These are phyloP conservation scores for Hypoxylon sp. DNA, from an alignment of 2,329 filamentous ascomycete species.

Conservation along the genomic window DNA sequence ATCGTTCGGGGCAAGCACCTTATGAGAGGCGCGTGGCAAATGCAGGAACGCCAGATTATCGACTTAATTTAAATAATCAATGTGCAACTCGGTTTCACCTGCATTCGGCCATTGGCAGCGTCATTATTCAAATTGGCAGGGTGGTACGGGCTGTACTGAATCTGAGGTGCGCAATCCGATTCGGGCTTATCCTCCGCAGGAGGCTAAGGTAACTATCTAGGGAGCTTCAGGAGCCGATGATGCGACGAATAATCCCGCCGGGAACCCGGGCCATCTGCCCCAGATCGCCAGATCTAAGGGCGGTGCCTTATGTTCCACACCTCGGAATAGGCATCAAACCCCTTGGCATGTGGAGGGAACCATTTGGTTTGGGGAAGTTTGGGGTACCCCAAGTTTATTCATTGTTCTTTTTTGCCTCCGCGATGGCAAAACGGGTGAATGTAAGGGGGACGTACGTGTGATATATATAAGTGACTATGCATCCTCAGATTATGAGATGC, in stretches of 20 bases:
- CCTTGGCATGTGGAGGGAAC: constrained; percentile 37
- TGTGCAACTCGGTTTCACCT: constrained; percentile 29
- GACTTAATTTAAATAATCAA: constrained; percentile 30
- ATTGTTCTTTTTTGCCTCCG: constrained; percentile 3
- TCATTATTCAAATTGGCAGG: constrained; percentile 21
- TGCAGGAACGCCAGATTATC: constrained; percentile 33
- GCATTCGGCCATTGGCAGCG: constrained; percentile 20
- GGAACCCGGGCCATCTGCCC: constrained; percentile 38
- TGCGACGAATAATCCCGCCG: constrained; percentile 32
- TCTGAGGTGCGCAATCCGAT: constrained; percentile 18
- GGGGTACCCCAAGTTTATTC: constrained; percentile 13
- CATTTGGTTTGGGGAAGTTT: constrained; percentile 32
- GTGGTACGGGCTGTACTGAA: constrained; percentile 25
- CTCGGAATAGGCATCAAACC: constrained; percentile 40
- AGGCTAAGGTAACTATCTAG: no score
- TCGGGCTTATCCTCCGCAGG: constrained; percentile 32
- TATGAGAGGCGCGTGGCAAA: constrained; percentile 25
- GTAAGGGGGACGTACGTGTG: neutral
- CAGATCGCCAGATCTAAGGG: constrained; percentile 21
- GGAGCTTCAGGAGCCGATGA: constrained; percentile 18
- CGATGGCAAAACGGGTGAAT: constrained; percentile 11
- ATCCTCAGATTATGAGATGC: constrained; percentile 26
- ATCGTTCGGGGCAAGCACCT: constrained; percentile 16
- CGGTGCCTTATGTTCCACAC: constrained; percentile 40
- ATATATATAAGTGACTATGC: constrained; percentile 26